A percentile compares a stretch with the other conserved stretches of the same genome.
phyloP scores from a whole-genome alignment of 2,329 filamentous ascomycete species.

The Ceratocystiopsis sp. region DNA sequence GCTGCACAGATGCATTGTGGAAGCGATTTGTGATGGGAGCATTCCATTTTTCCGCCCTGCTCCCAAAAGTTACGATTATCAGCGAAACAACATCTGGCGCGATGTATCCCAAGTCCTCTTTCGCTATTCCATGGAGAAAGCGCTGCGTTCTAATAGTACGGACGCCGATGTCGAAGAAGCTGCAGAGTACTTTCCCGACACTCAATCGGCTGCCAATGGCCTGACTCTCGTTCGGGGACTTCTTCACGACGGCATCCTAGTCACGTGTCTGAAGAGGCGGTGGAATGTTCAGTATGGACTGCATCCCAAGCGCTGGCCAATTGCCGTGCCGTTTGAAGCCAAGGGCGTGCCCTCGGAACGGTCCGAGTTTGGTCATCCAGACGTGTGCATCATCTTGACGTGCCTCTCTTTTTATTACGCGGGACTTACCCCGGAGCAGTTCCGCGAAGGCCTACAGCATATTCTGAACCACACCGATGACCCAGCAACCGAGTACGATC shows the following conservation, averaged over 20 bases:
- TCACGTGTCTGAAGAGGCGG: slow-evolving; percentile 41
- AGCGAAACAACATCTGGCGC: too few relatives aligned
- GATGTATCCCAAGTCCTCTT: background rate
- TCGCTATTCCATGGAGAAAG: background rate
- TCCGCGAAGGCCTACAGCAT: slow-evolving; percentile 29
- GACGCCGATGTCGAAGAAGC: background rate
- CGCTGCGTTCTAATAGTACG: background rate
- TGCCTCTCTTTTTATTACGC: slow-evolving; percentile 51
- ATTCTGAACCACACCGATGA: slow-evolving; percentile 36
- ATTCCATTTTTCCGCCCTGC: slow-evolving; percentile 13
- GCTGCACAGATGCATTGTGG: slow-evolving; percentile 21
- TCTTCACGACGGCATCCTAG: slow-evolving; percentile 39
- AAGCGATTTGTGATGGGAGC: slow-evolving; percentile 21
- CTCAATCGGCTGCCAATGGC: background rate
- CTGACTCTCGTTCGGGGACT: slow-evolving; percentile 46
- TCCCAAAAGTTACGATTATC: background rate
- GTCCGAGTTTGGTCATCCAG: slow-evolving; percentile 51
- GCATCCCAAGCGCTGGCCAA: slow-evolving; percentile 33
- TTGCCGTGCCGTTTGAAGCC: slow-evolving; percentile 50
- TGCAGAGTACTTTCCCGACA: slow-evolving; percentile 1
- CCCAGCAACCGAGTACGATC: slow-evolving; percentile 36
- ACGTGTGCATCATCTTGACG: slow-evolving; percentile 48
- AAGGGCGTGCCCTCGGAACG: slow-evolving; percentile 46
- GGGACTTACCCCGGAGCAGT: slow-evolving; percentile 32
- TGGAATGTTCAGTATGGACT: slow-evolving; percentile 53